Percentiles rank a stretch among this genome's conserved stretches.
These are phyloP conservation scores for Candida andamanensis DNA, from an alignment of 805 yeast genomes.

Conservation along the genomic window DNA sequence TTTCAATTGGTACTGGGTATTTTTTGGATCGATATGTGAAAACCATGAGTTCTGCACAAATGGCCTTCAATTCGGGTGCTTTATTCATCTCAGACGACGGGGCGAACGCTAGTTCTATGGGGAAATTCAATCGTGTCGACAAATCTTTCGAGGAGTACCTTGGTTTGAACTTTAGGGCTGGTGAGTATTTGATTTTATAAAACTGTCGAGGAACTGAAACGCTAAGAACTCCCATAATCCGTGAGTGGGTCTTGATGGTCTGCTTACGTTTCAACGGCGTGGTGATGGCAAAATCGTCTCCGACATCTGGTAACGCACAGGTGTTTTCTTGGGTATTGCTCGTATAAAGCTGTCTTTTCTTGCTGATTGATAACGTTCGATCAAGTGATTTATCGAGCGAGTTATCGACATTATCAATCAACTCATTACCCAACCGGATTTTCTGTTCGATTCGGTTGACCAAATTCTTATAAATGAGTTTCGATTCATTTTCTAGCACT, in stretches of 20 bases:
- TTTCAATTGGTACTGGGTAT: constrained; percentile 31
- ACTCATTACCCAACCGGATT: constrained; percentile 22
- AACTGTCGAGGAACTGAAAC: constrained; percentile 26
- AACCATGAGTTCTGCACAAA: constrained; percentile 28
- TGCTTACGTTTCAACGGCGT: constrained; percentile 26
- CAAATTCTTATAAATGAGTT: constrained; percentile 24
- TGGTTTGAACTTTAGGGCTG: constrained; percentile 18
- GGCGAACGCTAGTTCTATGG: constrained; percentile 24
- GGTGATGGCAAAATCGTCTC: constrained; percentile 18
- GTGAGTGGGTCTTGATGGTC: constrained; percentile 23
- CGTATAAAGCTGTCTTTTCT: constrained; percentile 20
- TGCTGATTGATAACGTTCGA: constrained; percentile 15
- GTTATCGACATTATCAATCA: constrained; percentile 8
- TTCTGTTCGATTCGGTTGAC: constrained; percentile 23
- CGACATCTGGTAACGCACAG: not conserved
- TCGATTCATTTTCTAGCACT: constrained; percentile 26
- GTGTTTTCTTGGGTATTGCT: constrained; percentile 1
- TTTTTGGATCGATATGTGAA: constrained; percentile 29
- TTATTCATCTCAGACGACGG: constrained; percentile 20
- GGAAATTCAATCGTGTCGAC: constrained; percentile 16
- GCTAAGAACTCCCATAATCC: constrained; percentile 26
- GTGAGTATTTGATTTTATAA: constrained; percentile 23
- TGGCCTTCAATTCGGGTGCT: constrained; percentile 19
- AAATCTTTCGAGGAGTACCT: constrained; percentile 1
- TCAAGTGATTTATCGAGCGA: constrained; percentile 6